These are phyloP conservation scores for Haematococcus sp. DNA, from an alignment of 139 green algal genomes.

Conservation along the genomic window DNA sequence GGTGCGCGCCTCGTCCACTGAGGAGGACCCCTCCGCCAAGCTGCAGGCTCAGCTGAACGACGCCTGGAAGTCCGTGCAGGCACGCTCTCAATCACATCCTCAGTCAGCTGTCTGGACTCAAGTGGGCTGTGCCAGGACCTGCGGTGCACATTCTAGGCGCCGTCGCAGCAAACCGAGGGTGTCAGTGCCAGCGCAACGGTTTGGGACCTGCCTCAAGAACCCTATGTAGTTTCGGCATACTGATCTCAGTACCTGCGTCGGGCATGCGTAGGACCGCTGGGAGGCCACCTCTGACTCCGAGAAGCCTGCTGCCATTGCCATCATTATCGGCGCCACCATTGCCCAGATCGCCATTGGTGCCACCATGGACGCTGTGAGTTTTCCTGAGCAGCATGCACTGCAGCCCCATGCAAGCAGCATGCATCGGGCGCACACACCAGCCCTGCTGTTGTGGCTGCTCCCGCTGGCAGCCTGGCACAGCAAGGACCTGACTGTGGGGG, in stretches of 20 bases:
- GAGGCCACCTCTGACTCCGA: slow-evolving; percentile 33
- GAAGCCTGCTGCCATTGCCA: slow-evolving; percentile 43
- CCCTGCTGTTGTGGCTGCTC: too few species aligned
- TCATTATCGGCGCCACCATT: slow-evolving; percentile 28
- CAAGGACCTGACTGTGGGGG: too few species aligned
- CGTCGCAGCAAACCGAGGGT: neutral
- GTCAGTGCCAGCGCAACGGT: too few species aligned
- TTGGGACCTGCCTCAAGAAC: neutral
- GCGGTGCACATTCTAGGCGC: neutral
- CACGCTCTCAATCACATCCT: neutral
- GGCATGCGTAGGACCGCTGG: slow-evolving; percentile 21
- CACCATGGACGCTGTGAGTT: slow-evolving; percentile 27
- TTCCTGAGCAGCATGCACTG: neutral
- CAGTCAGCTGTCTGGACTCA: neutral
- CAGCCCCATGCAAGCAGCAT: too few species aligned
- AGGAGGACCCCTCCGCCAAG: slow-evolving; percentile 5
- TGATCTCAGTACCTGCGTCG: too few species aligned
- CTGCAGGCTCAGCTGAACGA: neutral
- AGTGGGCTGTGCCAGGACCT: neutral
- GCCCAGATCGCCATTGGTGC: slow-evolving; percentile 36
- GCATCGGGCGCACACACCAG: too few species aligned
- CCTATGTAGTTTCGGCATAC: too few species aligned
- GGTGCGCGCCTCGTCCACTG: slow-evolving; percentile 1
- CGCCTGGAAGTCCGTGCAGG: neutral
- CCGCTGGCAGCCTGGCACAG: too few species aligned